Percentiles rank a stretch among this genome's conserved stretches.
These are phyloP conservation scores for Lagerstroemia speciosa DNA, from an alignment of 345 rosid genomes.

Conservation along the genomic window DNA sequence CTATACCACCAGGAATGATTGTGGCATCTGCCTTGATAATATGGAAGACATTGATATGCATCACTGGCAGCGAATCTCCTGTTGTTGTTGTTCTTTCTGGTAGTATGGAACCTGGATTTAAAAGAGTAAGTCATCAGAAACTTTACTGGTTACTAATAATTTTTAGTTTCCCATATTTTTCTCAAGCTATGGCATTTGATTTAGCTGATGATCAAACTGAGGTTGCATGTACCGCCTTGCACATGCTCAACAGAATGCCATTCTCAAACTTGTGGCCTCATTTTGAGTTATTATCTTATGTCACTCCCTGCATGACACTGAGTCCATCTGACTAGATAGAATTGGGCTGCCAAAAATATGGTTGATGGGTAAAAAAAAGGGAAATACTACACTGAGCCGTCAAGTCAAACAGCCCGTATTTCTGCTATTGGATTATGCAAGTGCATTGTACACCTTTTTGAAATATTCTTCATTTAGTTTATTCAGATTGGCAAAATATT, in stretches of 20 bases:
- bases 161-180: not conserved
- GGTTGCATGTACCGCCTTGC: not conserved
- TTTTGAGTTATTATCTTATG: not conserved
- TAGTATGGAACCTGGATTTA: constrained; percentile 99
- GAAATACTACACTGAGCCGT: not conserved
- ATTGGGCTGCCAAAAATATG: not conserved
- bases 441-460: not conserved
- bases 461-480: not conserved
- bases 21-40: constrained; percentile 90
- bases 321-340: not conserved
- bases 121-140: constrained; percentile 49
- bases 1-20: constrained; percentile 60
- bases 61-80: constrained; percentile 99
- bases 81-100: constrained; percentile 95
- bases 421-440: not conserved
- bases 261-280: not conserved
- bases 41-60: constrained; percentile 94
- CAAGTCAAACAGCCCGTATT: not conserved
- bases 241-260: not conserved
- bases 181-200: not conserved
- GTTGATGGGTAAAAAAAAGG: not conserved
- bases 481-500: not conserved
- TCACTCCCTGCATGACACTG: not conserved
- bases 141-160: not conserved
- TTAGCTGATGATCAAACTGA: not conserved